Evolutionary conservation across 129 eudicot genomes (phyloP).

Genomic region (Centrapalus pauciflorus): DNA sequence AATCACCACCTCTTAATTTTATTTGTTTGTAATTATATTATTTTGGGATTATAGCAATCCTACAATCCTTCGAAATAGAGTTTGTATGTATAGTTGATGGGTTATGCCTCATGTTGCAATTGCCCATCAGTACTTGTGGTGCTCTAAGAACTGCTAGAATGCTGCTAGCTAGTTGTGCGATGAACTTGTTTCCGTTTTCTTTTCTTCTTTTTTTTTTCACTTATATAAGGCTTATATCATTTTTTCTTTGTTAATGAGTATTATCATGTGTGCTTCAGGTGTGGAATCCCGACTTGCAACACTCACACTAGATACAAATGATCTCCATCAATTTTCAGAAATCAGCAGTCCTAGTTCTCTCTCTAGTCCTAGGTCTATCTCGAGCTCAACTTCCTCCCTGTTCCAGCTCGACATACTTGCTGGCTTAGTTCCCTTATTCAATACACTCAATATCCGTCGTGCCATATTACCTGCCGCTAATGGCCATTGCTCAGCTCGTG

Average conservation of each 20-base stretch:
- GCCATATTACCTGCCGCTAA: conserved; percentile 90
- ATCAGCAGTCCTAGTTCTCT: conserved; percentile 29
- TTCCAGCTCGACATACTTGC: conserved; percentile 57
- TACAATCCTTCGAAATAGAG: not conserved
- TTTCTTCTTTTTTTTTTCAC: not conserved
- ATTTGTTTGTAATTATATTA: no score
- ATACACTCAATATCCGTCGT: conserved; percentile 67
- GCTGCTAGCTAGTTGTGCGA: not conserved
- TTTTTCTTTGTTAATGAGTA: not conserved
- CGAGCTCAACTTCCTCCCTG: conserved; percentile 40
- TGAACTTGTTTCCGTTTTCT: not conserved
- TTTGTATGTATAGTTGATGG: not conserved
- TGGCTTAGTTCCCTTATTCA: conserved; percentile 66
- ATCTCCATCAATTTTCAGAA: conserved; percentile 41
- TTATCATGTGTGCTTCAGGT: conserved; percentile 36
- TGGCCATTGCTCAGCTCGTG: conserved; percentile 94
- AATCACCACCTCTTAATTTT: no score
- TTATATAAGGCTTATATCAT: not conserved
- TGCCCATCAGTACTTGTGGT: no score
- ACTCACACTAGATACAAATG: conserved; percentile 65
- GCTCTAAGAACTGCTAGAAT: not conserved
- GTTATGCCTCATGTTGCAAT: not conserved
- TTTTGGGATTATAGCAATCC: no score
- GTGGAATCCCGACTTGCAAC: conserved; percentile 93
- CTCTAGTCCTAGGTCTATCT: conserved; percentile 16